Evolutionary conservation across 2,329 filamentous ascomycete species (phyloP).

Genomic region (Teratosphaeriaceae sp.): DNA sequence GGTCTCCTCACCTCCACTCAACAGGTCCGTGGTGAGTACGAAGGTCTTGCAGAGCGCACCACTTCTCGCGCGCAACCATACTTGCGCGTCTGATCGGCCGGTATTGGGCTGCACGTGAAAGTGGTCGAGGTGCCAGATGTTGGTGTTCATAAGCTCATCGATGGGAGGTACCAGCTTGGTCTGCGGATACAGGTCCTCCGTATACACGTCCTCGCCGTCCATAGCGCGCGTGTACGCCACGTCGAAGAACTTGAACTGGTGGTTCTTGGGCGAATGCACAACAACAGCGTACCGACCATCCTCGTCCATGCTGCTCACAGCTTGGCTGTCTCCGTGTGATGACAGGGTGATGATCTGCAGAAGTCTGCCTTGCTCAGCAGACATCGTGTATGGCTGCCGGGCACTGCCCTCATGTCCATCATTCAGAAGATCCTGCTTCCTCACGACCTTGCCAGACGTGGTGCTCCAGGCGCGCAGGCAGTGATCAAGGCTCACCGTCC

Average conservation of each 20-base stretch:
- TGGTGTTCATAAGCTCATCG: constrained; percentile 44
- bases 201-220: constrained; percentile 12
- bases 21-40: constrained; percentile 67
- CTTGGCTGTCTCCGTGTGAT: constrained; percentile 48
- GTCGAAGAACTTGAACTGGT: constrained; percentile 97
- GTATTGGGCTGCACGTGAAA: constrained; percentile 36
- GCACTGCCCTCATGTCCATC: constrained; percentile 33
- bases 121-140: constrained; percentile 46
- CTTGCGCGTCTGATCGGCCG: constrained; percentile 34
- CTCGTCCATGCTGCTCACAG: constrained; percentile 10
- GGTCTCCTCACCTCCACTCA: constrained; percentile 46
- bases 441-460: constrained; percentile 68
- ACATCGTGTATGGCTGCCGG: constrained; percentile 66
- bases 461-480: constrained; percentile 85
- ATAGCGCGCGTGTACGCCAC: constrained; percentile 29
- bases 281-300: constrained; percentile 53
- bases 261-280: constrained; percentile 81
- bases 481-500: constrained; percentile 86
- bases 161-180: constrained; percentile 57
- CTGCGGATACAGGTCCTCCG: constrained; percentile 48
- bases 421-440: constrained; percentile 71
- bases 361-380: constrained; percentile 70
- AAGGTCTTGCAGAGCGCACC: constrained; percentile 54
- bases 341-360: constrained; percentile 62
- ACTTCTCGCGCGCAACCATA: constrained; percentile 50